Conservation (phyloP, 495 filamentous ascomycete genomes). For the Aspergillus baeticus region DNA sequence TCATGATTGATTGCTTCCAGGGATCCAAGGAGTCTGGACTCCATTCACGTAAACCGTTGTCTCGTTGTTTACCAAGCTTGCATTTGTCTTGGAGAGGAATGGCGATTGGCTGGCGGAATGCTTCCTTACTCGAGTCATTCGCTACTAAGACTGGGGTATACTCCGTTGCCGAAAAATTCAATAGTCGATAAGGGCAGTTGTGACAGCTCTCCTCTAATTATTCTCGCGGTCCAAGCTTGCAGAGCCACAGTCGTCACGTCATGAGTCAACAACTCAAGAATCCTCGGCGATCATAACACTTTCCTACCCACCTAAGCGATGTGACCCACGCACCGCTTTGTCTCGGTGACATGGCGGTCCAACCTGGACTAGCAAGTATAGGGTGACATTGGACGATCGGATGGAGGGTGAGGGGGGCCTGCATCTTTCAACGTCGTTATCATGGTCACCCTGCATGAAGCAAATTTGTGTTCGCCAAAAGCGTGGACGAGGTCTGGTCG, state of each 20-base stretch:
- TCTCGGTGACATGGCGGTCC: neutral
- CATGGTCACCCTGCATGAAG: conserved; percentile 8
- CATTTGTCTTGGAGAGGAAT: too few relatives aligned
- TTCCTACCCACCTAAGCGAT: neutral
- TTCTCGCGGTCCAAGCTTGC: neutral
- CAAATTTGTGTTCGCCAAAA: neutral
- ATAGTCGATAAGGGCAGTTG: conserved; percentile 13
- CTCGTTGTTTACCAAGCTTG: too few relatives aligned
- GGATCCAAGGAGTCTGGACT: neutral
- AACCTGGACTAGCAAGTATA: conserved; percentile 1
- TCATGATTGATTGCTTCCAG: neutral
- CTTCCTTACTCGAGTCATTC: too few relatives aligned
- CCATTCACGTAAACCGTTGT: too few relatives aligned
- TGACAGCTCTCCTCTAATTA: conserved; percentile 14
- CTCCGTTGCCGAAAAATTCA: conserved; percentile 6
- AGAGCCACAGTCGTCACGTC: neutral
- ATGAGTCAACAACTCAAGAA: neutral
- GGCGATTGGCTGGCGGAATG: too few relatives aligned
- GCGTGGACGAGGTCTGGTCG: conserved; percentile 12
- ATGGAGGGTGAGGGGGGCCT: neutral
- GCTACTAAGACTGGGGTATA: neutral
- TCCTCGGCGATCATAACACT: conserved; percentile 14
- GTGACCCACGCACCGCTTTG: neutral
- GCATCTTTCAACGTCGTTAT: neutral
- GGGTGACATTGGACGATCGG: neutral